Base-by-base conservation (phyloP, 2,329 filamentous ascomycete genomes). In the Malbranchea zuffiana region DNA sequence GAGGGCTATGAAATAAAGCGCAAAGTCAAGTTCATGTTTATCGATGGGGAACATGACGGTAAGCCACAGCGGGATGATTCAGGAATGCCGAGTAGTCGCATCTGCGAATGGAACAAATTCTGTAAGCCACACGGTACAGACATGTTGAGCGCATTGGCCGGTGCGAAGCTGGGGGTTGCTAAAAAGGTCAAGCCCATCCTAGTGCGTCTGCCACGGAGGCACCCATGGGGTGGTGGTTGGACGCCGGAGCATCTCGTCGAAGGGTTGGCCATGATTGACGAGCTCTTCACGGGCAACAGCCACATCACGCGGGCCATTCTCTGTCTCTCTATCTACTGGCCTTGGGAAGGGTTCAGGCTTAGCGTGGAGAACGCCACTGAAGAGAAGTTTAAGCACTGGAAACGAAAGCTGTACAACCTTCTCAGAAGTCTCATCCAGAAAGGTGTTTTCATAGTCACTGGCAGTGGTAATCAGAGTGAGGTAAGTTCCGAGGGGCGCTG, bases 101-200 rank as follows among this genome's bases (percentile, higher is more conserved):
- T 19, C 6, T 41, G 39, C 21, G 20, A 5, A 17, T 11, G 8
- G 13, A 6, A 3, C 5, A 27, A 11, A 11, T 8, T 28, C 11
- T 41, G 39, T 33, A 41, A 41, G 3, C 39, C 34, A 11, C 39
- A 42, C 12, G 39, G 39, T 13, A 42, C 39, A 3, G n/a, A 6
- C 18, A 42, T 42, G 39, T 26, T 42, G 29, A 26, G 39, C 20
- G 8, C 23, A 4, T 24, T 42, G 17, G 39, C 39, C 2, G 39
- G 39, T 11, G n/a, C 15, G 11, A 31, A 23, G 8, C 15, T 42
- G 8, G 39, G 39, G 16, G 15, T 38, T 13, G 21, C 35, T 19
- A 42, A 42, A 25, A 42, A 35, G 29, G 24, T 35, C 28, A 38
- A 37, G 19, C 34, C 39, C 3, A 26, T 11, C 8, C 8, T 42